Evolutionary conservation across 345 rosid genomes (phyloP).

Genomic region (Isatis tinctoria): DNA sequence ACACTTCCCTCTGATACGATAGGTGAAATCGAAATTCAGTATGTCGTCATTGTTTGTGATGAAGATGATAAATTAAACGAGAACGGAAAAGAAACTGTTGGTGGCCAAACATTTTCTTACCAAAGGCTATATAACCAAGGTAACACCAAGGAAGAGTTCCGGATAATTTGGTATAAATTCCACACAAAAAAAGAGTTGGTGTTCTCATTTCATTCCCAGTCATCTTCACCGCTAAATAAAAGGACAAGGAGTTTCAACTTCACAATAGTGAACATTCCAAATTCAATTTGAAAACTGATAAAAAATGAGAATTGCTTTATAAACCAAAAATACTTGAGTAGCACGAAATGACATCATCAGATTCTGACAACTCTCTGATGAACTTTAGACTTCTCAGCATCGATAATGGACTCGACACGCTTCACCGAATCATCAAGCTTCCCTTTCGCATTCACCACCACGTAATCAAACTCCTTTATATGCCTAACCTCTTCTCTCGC

Average conservation of each 20-base stretch:
- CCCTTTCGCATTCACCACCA: slow-evolving; percentile 76
- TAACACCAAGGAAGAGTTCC: background rate
- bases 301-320: background rate
- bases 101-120: background rate
- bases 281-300: slow-evolving; percentile 36
- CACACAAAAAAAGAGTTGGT: background rate
- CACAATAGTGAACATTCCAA: background rate
- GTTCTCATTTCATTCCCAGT: background rate
- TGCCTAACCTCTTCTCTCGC: slow-evolving; percentile 82
- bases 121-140: background rate
- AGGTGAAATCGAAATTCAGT: background rate
- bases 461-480: slow-evolving; percentile 65
- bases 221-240: background rate
- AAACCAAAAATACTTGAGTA: slow-evolving; percentile 21
- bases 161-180: background rate
- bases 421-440: slow-evolving; percentile 68
- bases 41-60: background rate
- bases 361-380: slow-evolving; percentile 52
- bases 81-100: background rate
- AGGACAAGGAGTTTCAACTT: background rate
- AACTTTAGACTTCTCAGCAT: slow-evolving; percentile 91
- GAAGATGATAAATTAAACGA: background rate
- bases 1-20: background rate
- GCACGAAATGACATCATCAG: slow-evolving; percentile 5
- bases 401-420: slow-evolving; percentile 68